Base-by-base conservation (phyloP, 352 stramenopile species). In the Achlya hypogyna region DNA sequence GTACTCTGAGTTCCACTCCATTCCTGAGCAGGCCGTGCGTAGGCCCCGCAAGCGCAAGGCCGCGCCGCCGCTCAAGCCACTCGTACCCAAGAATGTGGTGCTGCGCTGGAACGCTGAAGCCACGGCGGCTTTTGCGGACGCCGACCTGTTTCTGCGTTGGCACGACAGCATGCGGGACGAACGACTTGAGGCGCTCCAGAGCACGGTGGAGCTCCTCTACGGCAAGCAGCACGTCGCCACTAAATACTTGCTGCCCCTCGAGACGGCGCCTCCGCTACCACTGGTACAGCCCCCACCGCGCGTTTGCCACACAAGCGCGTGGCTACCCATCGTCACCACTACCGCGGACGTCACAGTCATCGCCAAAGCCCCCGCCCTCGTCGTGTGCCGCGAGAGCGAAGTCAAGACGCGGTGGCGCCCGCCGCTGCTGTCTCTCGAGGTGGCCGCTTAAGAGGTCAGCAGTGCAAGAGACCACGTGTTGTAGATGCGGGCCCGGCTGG, bases 401-500 rank as follows among this genome's bases (percentile, higher is more conserved):
- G 38, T 45, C 38, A 18, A n/a, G 38, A 45, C 38, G n/a, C 38
- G 38, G 2, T 45, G 14, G 38, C 38, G 38, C 14, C 38, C 38
- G 14, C 12, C 38, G 2, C 38, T 45, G 38, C 38, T 45, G 12
- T 45, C 38, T 3, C 2, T 45, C 38, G 38, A 45, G 38, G 38
- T 45, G n/a, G 12, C n/a, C n/a, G n/a, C n/a, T n/a, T n/a, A n/a
- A n/a, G n/a, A n/a, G n/a, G n/a, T n/a, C n/a, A n/a, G n/a, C n/a
- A n/a, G n/a, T n/a, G n/a, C n/a, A 18, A 45, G 2, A 3, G 38
- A 45, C 38, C 38, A 56, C 8, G 25, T 3, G 20, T 56, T 56
- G 14, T 65, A 84, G 78, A 86, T 86, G 75, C 69, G 58, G 10
- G 18, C 20, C 1, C 74, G 72, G 43, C 59, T 87, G 0, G 64